A percentile compares a stretch with the other conserved stretches of the same genome.
These are phyloP conservation scores for Euphorbia corollata DNA, from an alignment of 441 rosid genomes.

Conservation along the genomic window DNA sequence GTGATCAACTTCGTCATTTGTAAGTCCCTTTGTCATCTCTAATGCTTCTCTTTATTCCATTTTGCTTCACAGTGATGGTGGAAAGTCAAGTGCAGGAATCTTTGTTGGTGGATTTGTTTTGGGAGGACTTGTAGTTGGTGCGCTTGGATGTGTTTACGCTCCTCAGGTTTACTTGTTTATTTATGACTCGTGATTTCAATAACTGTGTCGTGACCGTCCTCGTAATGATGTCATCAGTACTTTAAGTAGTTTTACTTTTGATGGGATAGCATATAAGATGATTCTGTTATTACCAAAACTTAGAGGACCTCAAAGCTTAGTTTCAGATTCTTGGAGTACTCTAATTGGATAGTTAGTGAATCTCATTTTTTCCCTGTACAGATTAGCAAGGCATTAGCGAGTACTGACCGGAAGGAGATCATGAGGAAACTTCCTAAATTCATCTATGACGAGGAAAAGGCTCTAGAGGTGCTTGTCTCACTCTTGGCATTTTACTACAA, in stretches of 20 bases:
- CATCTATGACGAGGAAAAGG: conserved; percentile 87
- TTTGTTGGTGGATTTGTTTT: conserved; percentile 88
- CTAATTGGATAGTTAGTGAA: conserved; percentile 7
- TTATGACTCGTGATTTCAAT: conserved; percentile 7
- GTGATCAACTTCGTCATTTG: not conserved
- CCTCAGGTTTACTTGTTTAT: conserved; percentile 54
- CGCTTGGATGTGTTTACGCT: conserved; percentile 91
- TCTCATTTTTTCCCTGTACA: conserved; percentile 24
- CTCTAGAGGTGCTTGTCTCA: conserved; percentile 62
- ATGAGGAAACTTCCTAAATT: conserved; percentile 91
- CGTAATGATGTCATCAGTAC: not conserved
- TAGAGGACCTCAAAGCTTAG: not conserved
- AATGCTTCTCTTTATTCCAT: not conserved
- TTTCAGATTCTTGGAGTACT: not conserved
- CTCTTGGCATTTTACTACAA: no score
- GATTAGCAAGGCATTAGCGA: conserved; percentile 86
- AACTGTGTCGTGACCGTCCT: not conserved
- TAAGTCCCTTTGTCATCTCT: not conserved
- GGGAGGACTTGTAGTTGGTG: conserved; percentile 82
- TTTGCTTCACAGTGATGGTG: conserved; percentile 45
- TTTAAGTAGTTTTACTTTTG: not conserved
- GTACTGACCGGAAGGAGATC: conserved; percentile 70
- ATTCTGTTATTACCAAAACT: not conserved
- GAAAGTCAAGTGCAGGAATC: conserved; percentile 43
- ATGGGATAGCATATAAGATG: not conserved